These are phyloP conservation scores for Trichoderma sp. DNA, from an alignment of 2,329 filamentous ascomycete species.

Conservation along the genomic window DNA sequence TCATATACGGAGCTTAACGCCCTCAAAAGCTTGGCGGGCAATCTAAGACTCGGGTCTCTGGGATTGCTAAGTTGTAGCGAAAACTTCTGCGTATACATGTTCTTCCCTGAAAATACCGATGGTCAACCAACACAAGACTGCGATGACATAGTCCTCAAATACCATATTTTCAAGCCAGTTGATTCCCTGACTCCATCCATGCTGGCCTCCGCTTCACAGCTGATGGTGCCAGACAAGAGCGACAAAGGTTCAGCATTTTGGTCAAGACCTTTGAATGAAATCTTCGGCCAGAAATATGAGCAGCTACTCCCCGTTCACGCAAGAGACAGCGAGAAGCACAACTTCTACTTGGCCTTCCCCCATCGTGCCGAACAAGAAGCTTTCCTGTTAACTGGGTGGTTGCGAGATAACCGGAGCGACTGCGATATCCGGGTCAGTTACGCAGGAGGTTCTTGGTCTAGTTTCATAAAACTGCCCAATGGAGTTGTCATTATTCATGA, in stretches of 20 bases:
- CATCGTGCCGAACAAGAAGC: constrained; percentile 36
- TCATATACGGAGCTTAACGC: constrained; percentile 14
- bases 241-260: constrained; percentile 5
- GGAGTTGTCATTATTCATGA: constrained; percentile 50
- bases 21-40: constrained; percentile 35
- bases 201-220: constrained; percentile 30
- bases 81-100: constrained; percentile 39
- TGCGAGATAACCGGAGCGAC: constrained; percentile 41
- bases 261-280: constrained; percentile 30
- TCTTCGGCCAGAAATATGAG: constrained; percentile 38
- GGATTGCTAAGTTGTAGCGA: constrained; percentile 38
- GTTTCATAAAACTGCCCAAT: constrained; percentile 39
- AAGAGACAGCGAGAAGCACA: constrained; percentile 23
- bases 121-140: constrained; percentile 33
- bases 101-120: constrained; percentile 42
- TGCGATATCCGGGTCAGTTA: constrained; percentile 47
- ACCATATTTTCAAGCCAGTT: constrained; percentile 40
- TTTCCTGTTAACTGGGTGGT: constrained; percentile 47
- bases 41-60: constrained; percentile 39
- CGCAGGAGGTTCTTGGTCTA: constrained; percentile 48
- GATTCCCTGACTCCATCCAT: constrained; percentile 25
- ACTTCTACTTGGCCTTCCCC: constrained; percentile 55
- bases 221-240: background rate
- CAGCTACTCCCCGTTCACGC: constrained; percentile 30
- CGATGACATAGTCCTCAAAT: constrained; percentile 35